These are phyloP conservation scores for Heterobasidion annosum DNA, from an alignment of 1,284 basidiomycete genomes.

Conservation along the genomic window DNA sequence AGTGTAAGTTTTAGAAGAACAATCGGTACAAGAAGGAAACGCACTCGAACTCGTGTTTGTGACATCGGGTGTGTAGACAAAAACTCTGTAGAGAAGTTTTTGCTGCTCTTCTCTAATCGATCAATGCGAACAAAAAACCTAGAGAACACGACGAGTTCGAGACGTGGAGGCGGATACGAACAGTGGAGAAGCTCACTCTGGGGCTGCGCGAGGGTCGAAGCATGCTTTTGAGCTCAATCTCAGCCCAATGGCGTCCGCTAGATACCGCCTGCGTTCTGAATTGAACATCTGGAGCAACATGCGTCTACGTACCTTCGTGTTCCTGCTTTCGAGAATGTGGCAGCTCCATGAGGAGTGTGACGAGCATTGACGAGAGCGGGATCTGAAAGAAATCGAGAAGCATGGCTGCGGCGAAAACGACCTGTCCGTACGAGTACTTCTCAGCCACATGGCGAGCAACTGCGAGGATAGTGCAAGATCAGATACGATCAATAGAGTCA, in stretches of 20 bases:
- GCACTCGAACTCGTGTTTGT: conserved; percentile 59
- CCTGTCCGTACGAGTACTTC: conserved; percentile 48
- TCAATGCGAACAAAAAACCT: conserved; percentile 67
- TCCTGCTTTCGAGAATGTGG: conserved; percentile 83
- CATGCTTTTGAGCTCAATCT: conserved; percentile 71
- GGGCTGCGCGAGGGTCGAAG: conserved; percentile 70
- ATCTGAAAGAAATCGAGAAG: conserved; percentile 35
- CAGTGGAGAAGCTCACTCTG: conserved; percentile 40
- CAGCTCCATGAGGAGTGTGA: conserved; percentile 58
- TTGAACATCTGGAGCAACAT: not conserved
- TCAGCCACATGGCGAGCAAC: conserved; percentile 77
- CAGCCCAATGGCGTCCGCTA: conserved; percentile 74
- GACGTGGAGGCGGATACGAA: not conserved
- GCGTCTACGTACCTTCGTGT: conserved; percentile 51
- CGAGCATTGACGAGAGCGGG: conserved; percentile 17
- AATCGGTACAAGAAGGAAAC: conserved; percentile 9
- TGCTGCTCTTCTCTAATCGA: conserved; percentile 32
- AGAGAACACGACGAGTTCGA: not conserved
- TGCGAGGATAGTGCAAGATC: conserved; percentile 15
- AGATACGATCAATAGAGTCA: not conserved
- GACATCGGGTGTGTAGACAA: conserved; percentile 73
- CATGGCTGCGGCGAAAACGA: conserved; percentile 25
- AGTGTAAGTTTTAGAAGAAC: not conserved
- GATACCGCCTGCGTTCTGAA: not conserved
- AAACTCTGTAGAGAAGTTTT: conserved; percentile 31